A percentile compares a stretch with the other conserved stretches of the same genome.
phyloP scores from a whole-genome alignment of 1,284 basidiomycete species.

The Fistulina hepatica region DNA sequence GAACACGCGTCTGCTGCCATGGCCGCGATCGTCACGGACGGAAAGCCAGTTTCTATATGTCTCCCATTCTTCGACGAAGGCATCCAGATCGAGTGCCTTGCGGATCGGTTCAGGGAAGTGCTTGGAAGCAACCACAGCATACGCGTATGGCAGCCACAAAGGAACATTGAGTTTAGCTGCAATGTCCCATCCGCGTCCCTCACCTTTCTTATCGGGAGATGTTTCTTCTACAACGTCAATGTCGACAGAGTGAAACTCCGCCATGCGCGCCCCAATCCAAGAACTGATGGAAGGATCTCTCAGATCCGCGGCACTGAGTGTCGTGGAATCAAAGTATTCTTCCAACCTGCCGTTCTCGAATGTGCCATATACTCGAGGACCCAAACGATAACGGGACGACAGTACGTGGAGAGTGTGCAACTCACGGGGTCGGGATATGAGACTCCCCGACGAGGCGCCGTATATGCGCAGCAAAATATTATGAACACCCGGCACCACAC shows the following conservation, averaged over 20 bases:
- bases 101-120: constrained; percentile 32
- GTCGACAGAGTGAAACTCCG: constrained; percentile 86
- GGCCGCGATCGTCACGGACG: constrained; percentile 43
- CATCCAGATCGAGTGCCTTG: constrained; percentile 45
- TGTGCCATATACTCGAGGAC: constrained; percentile 86
- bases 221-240: constrained; percentile 52
- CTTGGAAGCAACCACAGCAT: constrained; percentile 49
- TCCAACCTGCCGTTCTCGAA: constrained; percentile 90
- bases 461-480: constrained; percentile 84
- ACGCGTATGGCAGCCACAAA: constrained; percentile 56
- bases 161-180: constrained; percentile 49
- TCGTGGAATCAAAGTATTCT: constrained; percentile 84
- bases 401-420: constrained; percentile 80
- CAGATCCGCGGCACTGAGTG: constrained; percentile 67
- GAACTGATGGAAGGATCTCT: constrained; percentile 64
- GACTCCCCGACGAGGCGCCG: constrained; percentile 71
- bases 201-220: constrained; percentile 26
- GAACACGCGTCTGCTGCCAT: constrained; percentile 58
- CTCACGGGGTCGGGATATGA: constrained; percentile 80
- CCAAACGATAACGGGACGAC: constrained; percentile 77
- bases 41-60: constrained; percentile 61
- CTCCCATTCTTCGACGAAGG: constrained; percentile 55
- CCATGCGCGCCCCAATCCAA: constrained; percentile 86
- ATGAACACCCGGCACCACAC: constrained; percentile 36
- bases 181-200: constrained; percentile 45